Percentiles rank a stretch among this genome's conserved stretches.
Evolutionary conservation across 805 yeast genomes (phyloP).

Genomic region (Kuraishia hungarica): DNA sequence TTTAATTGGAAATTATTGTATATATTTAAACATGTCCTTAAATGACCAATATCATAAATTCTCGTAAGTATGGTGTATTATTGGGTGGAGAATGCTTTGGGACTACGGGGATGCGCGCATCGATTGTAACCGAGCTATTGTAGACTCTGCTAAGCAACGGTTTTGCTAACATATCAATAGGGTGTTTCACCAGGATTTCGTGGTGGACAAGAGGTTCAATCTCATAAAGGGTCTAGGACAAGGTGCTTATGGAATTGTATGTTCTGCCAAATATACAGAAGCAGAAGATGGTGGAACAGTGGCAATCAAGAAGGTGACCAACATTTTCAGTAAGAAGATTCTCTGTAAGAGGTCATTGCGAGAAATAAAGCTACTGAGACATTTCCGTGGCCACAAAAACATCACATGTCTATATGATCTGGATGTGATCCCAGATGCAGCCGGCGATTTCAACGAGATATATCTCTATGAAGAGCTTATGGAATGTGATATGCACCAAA

Average conservation of each 20-base stretch:
- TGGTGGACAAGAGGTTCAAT: slow-evolving; percentile 83
- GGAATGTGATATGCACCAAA: slow-evolving; percentile 99
- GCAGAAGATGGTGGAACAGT: slow-evolving; percentile 72
- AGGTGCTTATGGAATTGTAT: slow-evolving; percentile 96
- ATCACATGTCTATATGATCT: slow-evolving; percentile 92
- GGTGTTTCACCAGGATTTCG: slow-evolving; percentile 85
- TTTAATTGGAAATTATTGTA: background rate
- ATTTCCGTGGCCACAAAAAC: slow-evolving; percentile 93
- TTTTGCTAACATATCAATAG: slow-evolving; percentile 17
- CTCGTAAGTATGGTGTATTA: slow-evolving; percentile 3
- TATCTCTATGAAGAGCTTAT: slow-evolving; percentile 92
- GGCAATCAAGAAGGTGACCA: slow-evolving; percentile 94
- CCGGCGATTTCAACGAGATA: slow-evolving; percentile 76
- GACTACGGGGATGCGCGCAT: background rate
- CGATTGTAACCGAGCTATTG: background rate
- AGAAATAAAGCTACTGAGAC: slow-evolving; percentile 82
- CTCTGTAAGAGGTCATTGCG: slow-evolving; percentile 87
- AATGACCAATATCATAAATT: slow-evolving; percentile 6
- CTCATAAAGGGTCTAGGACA: slow-evolving; percentile 92
- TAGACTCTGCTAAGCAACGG: background rate
- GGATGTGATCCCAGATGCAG: slow-evolving; percentile 73
- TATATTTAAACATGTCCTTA: background rate
- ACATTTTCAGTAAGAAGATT: slow-evolving; percentile 84
- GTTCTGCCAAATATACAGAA: slow-evolving; percentile 80
- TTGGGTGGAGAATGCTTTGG: background rate